A percentile compares a stretch with the other conserved stretches of the same genome.
Conservation (phyloP, 768 basidiomycete genomes). For the Tulasnella sp. region DNA sequence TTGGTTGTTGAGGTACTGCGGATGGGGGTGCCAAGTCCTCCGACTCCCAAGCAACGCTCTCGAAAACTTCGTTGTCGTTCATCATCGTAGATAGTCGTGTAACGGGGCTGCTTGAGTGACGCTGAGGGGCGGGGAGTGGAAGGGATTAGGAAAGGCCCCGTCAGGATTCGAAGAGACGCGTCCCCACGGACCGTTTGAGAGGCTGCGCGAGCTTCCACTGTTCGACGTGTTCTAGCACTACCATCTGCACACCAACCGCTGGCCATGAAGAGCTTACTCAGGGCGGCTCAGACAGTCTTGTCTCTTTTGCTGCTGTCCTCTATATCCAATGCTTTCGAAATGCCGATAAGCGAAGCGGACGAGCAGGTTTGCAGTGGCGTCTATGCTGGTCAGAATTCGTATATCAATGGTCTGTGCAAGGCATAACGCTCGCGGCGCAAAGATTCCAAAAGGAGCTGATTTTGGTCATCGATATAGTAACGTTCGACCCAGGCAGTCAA, state of each 20-base stretch:
- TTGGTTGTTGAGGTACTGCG: conserved; percentile 35
- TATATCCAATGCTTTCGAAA: conserved; percentile 44
- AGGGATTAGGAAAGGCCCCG: background rate
- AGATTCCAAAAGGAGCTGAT: conserved; percentile 4
- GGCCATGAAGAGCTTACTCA: conserved; percentile 1
- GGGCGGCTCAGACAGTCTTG: background rate
- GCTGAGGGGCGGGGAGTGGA: background rate
- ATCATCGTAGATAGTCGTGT: background rate
- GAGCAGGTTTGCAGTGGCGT: conserved; percentile 94
- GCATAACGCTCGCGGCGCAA: conserved; percentile 1
- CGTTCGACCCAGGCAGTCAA: conserved; percentile 66
- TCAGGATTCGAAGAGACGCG: background rate
- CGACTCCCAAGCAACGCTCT: conserved; percentile 80
- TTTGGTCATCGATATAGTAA: conserved; percentile 36
- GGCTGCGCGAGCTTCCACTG: background rate
- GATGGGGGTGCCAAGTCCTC: conserved; percentile 48
- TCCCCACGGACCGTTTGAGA: background rate
- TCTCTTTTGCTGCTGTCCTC: conserved; percentile 17
- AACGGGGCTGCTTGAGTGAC: background rate
- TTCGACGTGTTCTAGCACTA: conserved; percentile 5
- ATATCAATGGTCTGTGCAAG: conserved; percentile 62
- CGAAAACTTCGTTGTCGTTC: conserved; percentile 57
- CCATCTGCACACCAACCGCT: background rate
- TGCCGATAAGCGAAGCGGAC: conserved; percentile 65
- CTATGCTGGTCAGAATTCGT: conserved; percentile 73